Base-by-base conservation (phyloP, 176 grass and related monocot species). In the Leersia perrieri region DNA sequence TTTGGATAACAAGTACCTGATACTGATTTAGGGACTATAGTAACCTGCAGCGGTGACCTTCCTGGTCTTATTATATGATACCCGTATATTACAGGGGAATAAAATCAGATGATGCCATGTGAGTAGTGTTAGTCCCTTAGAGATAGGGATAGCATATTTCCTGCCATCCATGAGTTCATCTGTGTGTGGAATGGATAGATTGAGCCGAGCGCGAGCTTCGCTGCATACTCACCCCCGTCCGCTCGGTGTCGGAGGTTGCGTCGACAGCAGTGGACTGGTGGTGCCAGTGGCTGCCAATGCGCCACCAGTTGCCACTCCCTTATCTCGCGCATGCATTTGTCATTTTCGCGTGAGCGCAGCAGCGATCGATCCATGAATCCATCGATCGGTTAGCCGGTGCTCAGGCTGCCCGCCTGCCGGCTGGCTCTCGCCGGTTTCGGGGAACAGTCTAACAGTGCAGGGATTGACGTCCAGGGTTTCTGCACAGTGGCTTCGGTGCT, bases 211-310 rank as follows among this genome's bases (percentile, higher is more conserved):
- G 25, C 4, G 60, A 41, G 71, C 41, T 39, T 55, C 26, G 53
- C 51, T 18, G 72, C 49, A 9, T n/a, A 7, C 41, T 6, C 65
- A n/a, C n/a, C n/a, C n/a, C n/a, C n/a, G 23, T 25, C 70, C 63
- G 70, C 55, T 42, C 40, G 20, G 82, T 89, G 73, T 86, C 88
- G 57, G 78, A 45, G 78, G 72, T 22, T 73, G 58, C 78, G 11
- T 89, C 83, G 73, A 60, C 88, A 72, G 33, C 77, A 34, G 57
- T 89, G 87, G 82, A 89, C 71, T 13, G 41, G 14, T 66, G 3
- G 14, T 66, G 3, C 23, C 72, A 72, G 75, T 64, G 67, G 66
- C 75, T 67, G 77, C 82, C 76, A 16, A 39, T 83, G 84, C 35
- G 33, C 69, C 84, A 86, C 84, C 61, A 39, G 33, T 18, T 38